Percentiles rank a stretch among this genome's conserved stretches.
phyloP scores from a whole-genome alignment of 805 yeast species.

The Tetrapisispora pingtungensis region DNA sequence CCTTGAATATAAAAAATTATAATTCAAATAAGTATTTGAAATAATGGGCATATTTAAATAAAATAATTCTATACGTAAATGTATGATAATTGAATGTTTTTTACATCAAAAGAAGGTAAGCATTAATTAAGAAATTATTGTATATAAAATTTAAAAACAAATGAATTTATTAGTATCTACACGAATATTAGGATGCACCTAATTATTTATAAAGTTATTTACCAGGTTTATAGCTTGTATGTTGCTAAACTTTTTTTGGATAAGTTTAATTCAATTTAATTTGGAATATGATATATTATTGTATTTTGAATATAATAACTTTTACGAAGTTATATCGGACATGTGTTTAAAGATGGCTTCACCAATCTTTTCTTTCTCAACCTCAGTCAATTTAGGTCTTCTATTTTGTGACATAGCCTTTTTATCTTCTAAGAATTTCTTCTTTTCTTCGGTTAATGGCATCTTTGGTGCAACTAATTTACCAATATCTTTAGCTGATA shows the following conservation, averaged over 20 bases:
- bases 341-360: slow-evolving; percentile 9
- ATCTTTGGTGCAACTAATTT: slow-evolving; percentile 59
- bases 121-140: too few relatives aligned
- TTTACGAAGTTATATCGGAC: neutral
- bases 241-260: too few relatives aligned
- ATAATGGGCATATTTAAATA: neutral
- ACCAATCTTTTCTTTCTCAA: slow-evolving; percentile 37
- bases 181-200: neutral
- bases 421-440: slow-evolving; percentile 50
- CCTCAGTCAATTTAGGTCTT: slow-evolving; percentile 32
- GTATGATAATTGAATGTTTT: neutral
- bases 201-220: slow-evolving; percentile 2
- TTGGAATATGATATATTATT: neutral
- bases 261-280: too few relatives aligned
- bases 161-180: too few relatives aligned
- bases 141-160: too few relatives aligned
- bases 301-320: neutral
- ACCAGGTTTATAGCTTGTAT: too few relatives aligned
- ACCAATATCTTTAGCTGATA: slow-evolving; percentile 54
- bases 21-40: slow-evolving; percentile 6
- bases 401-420: slow-evolving; percentile 27
- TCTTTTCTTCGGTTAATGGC: slow-evolving; percentile 61
- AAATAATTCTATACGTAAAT: neutral
- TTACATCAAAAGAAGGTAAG: too few relatives aligned
- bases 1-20: slow-evolving; percentile 88